phyloP scores from a whole-genome alignment of 2,329 filamentous ascomycete genomes.

The Diaporthe capsici region DNA sequence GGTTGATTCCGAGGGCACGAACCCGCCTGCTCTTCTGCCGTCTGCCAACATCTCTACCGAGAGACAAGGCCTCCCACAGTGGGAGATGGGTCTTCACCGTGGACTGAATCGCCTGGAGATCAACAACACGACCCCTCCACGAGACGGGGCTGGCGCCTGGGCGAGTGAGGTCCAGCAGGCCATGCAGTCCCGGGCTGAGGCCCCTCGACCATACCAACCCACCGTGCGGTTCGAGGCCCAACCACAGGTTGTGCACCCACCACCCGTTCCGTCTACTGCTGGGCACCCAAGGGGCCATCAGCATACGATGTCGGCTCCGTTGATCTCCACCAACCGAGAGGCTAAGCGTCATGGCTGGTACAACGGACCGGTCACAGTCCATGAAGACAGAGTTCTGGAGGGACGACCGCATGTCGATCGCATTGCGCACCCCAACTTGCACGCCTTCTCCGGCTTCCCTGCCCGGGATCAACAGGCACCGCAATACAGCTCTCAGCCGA shows the following conservation, averaged over 20 bases:
- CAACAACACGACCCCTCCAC: constrained; percentile 58
- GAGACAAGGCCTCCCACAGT: constrained; percentile 67
- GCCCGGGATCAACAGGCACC: constrained; percentile 50
- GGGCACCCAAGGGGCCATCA: constrained; percentile 58
- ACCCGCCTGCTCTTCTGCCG: constrained; percentile 53
- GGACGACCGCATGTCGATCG: constrained; percentile 63
- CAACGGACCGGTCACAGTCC: constrained; percentile 63
- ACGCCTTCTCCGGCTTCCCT: constrained; percentile 66
- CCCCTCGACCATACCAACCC: constrained; percentile 59
- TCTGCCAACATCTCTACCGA: constrained; percentile 58
- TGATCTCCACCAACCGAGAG: constrained; percentile 69
- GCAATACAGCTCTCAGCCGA: constrained; percentile 51
- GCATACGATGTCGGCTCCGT: constrained; percentile 72
- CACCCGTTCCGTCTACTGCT: constrained; percentile 38
- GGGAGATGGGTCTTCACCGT: constrained; percentile 76
- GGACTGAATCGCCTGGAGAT: constrained; percentile 78
- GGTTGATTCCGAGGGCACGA: constrained; percentile 68
- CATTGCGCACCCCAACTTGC: constrained; percentile 71
- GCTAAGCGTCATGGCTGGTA: constrained; percentile 82
- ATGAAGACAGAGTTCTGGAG: constrained; percentile 55
- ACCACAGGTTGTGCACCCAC: constrained; percentile 50
- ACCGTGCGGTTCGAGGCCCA: constrained; percentile 70
- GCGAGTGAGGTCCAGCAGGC: constrained; percentile 69
- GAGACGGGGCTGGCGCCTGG: constrained; percentile 69
- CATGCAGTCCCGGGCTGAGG: constrained; percentile 68